A percentile compares a stretch with the other conserved stretches of the same genome.
Conservation (phyloP, 768 basidiomycete genomes). For the Lactarius trivialis region DNA sequence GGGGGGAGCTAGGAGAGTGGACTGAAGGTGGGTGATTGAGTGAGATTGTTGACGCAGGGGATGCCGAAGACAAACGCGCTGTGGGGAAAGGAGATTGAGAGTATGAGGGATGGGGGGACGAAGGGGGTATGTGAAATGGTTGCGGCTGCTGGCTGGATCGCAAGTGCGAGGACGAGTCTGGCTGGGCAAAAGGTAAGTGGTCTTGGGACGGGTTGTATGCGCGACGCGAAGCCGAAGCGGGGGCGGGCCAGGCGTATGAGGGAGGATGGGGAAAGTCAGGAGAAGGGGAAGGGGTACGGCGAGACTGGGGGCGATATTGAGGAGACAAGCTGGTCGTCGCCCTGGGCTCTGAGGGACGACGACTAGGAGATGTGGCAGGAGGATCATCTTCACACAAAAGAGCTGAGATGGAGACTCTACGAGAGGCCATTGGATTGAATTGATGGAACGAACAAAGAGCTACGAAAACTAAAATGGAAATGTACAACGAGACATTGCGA, state of each 20-base stretch:
- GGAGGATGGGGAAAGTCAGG: not conserved
- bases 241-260: slow-evolving; percentile 7
- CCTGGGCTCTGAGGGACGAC: slow-evolving; percentile 9
- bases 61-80: slow-evolving; percentile 12
- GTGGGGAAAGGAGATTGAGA: slow-evolving; percentile 13
- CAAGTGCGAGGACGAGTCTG: not conserved
- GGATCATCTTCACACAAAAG: slow-evolving; percentile 51
- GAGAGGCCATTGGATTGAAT: slow-evolving; percentile 45
- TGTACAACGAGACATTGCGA: slow-evolving; percentile 95
- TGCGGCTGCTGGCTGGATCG: slow-evolving; percentile 14
- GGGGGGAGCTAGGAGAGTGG: slow-evolving; percentile 11
- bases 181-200: slow-evolving; percentile 1
- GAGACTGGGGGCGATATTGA: slow-evolving; percentile 15
- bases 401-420: slow-evolving; percentile 70
- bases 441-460: slow-evolving; percentile 13
- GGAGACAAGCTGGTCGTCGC: slow-evolving; percentile 2
- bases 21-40: slow-evolving; percentile 11
- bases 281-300: slow-evolving; percentile 28
- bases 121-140: slow-evolving; percentile 1
- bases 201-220: slow-evolving; percentile 9
- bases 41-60: slow-evolving; percentile 10
- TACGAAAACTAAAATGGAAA: slow-evolving; percentile 22
- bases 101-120: slow-evolving; percentile 14
- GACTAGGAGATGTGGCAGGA: slow-evolving; percentile 1
- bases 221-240: not conserved